Conservation (phyloP, 139 green algal species). For the Deuterostichococcus epilithicus region DNA sequence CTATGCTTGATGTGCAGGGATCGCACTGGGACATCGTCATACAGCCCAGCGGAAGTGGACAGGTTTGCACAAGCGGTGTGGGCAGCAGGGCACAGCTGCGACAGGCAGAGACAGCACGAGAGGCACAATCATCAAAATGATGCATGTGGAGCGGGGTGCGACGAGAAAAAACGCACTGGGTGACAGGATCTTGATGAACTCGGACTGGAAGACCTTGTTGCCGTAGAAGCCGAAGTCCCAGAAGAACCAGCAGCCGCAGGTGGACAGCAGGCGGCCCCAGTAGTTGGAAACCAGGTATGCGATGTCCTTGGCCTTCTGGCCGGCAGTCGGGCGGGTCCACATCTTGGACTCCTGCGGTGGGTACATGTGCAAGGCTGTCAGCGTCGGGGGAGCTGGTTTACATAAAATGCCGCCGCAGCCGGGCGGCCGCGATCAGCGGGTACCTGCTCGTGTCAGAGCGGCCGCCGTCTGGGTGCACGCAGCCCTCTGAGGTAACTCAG, state of each 20-base stretch:
- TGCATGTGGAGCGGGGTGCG: neutral
- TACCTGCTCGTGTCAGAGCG: neutral
- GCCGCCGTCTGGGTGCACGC: neutral
- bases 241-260: slow-evolving; percentile 24
- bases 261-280: slow-evolving; percentile 19
- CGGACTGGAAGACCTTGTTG: slow-evolving; percentile 64
- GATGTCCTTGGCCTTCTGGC: neutral
- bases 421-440: no score
- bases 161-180: slow-evolving; percentile 6
- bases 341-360: neutral
- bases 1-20: no score
- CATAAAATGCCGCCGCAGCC: no score
- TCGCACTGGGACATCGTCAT: no score
- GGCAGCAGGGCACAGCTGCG: no score
- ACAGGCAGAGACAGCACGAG: neutral
- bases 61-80: no score
- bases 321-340: neutral
- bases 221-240: slow-evolving; percentile 45
- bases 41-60: no score
- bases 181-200: slow-evolving; percentile 51
- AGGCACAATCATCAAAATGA: neutral
- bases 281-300: neutral
- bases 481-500: neutral
- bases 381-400: neutral
- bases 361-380: neutral